phyloP scores from a whole-genome alignment of 208 protist species.

The Tritrichomonas foetus region DNA sequence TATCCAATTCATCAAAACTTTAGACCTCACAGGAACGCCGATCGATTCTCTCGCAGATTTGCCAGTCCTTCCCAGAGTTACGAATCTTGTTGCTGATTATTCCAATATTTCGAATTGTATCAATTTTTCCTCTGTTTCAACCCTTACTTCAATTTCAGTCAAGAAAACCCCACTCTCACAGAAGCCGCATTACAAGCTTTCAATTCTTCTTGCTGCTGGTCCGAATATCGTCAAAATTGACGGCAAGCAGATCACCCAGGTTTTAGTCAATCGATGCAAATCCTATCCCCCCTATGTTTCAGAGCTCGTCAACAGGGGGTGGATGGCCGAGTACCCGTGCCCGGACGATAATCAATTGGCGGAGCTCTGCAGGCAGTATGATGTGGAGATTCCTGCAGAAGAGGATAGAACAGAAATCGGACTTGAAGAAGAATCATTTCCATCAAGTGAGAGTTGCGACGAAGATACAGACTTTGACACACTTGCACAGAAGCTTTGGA shows the following conservation, averaged over 20 bases:
- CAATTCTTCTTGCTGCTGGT: neutral
- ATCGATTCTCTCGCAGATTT: no score
- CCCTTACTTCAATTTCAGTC: neutral
- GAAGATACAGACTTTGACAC: no score
- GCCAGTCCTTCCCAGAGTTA: neutral
- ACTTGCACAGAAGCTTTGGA: no score
- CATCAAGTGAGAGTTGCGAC: no score
- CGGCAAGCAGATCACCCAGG: neutral
- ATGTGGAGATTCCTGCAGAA: no score
- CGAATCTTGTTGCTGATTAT: conserved; percentile 24
- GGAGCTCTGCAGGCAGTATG: neutral
- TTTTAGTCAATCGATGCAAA: neutral
- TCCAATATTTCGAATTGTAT: neutral
- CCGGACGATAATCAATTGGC: neutral
- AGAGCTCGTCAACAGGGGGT: neutral
- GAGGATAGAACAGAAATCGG: no score
- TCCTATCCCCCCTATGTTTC: neutral
- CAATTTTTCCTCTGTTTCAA: neutral
- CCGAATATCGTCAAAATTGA: neutral
- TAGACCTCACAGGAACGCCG: no score
- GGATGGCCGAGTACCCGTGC: neutral
- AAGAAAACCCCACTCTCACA: neutral
- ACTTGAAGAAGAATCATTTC: no score
- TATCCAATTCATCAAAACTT: no score
- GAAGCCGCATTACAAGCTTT: neutral